These are phyloP conservation scores for Eimeria acervulina DNA, from an alignment of 169 alveolate genomes.

Conservation along the genomic window DNA sequence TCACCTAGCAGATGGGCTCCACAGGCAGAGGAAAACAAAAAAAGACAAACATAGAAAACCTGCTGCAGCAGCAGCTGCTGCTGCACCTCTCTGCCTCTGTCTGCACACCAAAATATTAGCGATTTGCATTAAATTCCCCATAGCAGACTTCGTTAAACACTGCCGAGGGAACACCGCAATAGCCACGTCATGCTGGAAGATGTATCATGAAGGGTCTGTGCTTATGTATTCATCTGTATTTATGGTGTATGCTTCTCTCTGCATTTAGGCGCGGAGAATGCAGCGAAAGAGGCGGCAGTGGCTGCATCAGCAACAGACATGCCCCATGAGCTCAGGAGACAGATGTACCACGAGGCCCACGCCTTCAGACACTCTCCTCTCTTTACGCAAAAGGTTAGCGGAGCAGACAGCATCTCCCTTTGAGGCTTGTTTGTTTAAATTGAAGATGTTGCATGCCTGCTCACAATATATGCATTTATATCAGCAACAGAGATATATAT, in stretches of 20 bases:
- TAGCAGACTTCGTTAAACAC: neutral
- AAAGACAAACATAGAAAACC: too few species aligned
- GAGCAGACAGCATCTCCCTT: neutral
- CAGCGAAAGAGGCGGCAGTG: constrained; percentile 20
- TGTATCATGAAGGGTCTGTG: neutral
- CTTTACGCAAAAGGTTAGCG: constrained; percentile 65
- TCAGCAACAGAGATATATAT: too few species aligned
- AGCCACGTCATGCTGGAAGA: neutral
- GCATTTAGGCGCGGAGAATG: constrained; percentile 18
- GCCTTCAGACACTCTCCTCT: constrained; percentile 68
- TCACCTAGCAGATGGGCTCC: too few species aligned
- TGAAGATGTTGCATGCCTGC: neutral
- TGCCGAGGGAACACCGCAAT: neutral
- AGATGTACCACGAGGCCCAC: constrained; percentile 69
- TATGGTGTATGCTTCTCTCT: neutral
- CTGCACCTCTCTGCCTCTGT: neutral
- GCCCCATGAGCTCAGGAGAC: constrained; percentile 72
- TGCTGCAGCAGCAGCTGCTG: too few species aligned
- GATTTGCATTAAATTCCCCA: too few species aligned
- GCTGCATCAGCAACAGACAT: constrained; percentile 23
- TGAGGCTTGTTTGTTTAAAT: neutral
- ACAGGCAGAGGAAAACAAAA: too few species aligned
- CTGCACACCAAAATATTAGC: neutral
- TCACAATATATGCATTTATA: too few species aligned
- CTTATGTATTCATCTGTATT: too few species aligned